Base-by-base conservation (phyloP, 768 basidiomycete species). In the Russula virescens region DNA sequence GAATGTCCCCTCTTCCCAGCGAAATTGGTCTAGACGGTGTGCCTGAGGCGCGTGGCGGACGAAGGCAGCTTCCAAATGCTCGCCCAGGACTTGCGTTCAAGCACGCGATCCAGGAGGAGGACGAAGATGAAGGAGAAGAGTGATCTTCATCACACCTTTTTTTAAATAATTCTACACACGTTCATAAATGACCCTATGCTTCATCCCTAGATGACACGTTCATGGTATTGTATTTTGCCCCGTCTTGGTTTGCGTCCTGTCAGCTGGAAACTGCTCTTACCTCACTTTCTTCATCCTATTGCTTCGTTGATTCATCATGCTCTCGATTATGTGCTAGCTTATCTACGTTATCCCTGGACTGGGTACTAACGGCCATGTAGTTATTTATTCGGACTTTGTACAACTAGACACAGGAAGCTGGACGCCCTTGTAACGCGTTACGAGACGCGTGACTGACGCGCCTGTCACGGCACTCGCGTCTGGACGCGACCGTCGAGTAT, bases 71-170 rank as follows among this genome's bases (percentile, higher is more conserved):
- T 14, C 89, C 91, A 26, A 72, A 78, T 53, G 78, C 74, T 26
- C 76, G 83, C n/a, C 48, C 58, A 14, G 89, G 88, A 1, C 84
- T 83, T 54, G 85, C 89, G 10, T 89, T 89, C 68, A 76, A 70
- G 68, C 83, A 86, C 65, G 74, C 88, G 5, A 91, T 91, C 59
- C 88, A 91, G 71, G 91, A 92, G 71, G 91, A 91, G 70, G 91
- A 93, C 67, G 91, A 92, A 72, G 91, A 79, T 23, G 91, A 91
- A 73, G 91, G 91, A 68, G 85, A 89, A 60, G 68, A 62, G 43
- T 62, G 35, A 65, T 49, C 16, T 45, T 18, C 23, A 46, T 19
- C 3, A 34, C 18, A 18, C 26, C 31, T 60, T 31, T 31, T 31
- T 31, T 31, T 31, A 4, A 4, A 4, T 2, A 43, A 18, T 53